Evolutionary conservation across 2,329 filamentous ascomycete species (phyloP).

Genomic region (Beauveria scarabaeidicola): DNA sequence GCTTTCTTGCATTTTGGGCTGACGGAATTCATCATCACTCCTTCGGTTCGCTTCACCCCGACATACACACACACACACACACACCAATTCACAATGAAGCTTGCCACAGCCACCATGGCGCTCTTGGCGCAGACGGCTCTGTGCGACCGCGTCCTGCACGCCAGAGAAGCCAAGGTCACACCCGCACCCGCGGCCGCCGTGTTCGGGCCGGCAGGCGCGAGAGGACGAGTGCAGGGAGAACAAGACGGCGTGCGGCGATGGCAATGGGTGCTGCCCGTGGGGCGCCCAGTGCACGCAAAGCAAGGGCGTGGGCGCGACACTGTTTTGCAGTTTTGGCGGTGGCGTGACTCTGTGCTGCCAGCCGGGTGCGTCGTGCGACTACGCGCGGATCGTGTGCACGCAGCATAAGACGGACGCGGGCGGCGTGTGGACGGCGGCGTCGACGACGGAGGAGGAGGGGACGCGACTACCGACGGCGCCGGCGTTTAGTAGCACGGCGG

Average conservation of each 20-base stretch:
- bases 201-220: not conserved
- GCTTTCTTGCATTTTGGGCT: not conserved
- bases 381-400: slow-evolving; percentile 5
- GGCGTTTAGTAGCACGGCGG: not conserved
- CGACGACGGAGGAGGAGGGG: not conserved
- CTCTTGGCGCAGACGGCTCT: not conserved
- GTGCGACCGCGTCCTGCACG: not conserved
- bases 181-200: not conserved
- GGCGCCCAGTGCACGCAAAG: not conserved
- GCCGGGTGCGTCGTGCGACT: slow-evolving; percentile 6
- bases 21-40: not conserved
- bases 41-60: not conserved
- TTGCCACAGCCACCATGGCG: not conserved
- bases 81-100: slow-evolving; percentile 3
- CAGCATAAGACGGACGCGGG: not conserved
- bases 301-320: slow-evolving; percentile 5
- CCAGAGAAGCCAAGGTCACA: not conserved
- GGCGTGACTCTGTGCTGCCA: slow-evolving; percentile 5
- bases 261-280: slow-evolving; percentile 6
- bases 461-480: not conserved
- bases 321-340: not conserved
- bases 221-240: not conserved
- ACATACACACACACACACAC: not conserved
- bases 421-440: not conserved
- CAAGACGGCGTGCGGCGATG: slow-evolving; percentile 8